A percentile compares a stretch with the other conserved stretches of the same genome.
Evolutionary conservation across 495 filamentous ascomycete species (phyloP).

Genomic region (Aspergillus steynii): DNA sequence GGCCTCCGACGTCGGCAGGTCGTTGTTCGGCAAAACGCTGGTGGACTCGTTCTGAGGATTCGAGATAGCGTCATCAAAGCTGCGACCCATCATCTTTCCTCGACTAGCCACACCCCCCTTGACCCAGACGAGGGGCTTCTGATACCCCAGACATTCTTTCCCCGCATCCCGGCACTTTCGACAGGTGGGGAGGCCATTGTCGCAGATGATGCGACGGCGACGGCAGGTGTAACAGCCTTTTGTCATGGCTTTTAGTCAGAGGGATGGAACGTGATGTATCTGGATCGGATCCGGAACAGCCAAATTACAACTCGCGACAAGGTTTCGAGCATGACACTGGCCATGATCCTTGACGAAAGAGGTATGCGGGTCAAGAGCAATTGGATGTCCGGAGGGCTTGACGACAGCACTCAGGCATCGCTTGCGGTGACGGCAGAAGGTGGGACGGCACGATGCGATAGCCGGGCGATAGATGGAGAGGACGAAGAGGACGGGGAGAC

Average conservation of each 20-base stretch:
- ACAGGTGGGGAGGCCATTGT: constrained; percentile 63
- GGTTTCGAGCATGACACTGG: constrained; percentile 22
- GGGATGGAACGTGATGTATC: background rate
- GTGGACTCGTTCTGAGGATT: background rate
- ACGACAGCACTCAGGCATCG: background rate
- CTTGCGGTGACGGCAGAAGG: background rate
- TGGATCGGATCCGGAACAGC: background rate
- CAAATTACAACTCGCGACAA: constrained; percentile 16
- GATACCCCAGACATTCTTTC: constrained; percentile 63
- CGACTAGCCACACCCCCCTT: constrained; percentile 52
- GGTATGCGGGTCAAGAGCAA: constrained; percentile 2
- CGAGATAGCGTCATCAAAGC: constrained; percentile 40
- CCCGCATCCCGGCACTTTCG: constrained; percentile 63
- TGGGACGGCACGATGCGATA: background rate
- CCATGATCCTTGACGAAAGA: constrained; percentile 17
- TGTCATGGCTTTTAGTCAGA: constrained; percentile 31
- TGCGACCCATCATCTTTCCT: constrained; percentile 54
- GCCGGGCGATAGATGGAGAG: too few species aligned
- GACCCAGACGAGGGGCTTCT: constrained; percentile 55
- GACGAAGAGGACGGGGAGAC: too few species aligned
- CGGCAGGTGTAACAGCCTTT: constrained; percentile 54
- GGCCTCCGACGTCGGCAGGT: background rate
- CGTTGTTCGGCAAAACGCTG: constrained; percentile 1
- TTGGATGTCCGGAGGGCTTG: constrained; percentile 1
- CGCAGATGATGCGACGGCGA: constrained; percentile 55